Evolutionary conservation across 2,329 filamentous ascomycete species (phyloP).

Genomic region (Colletotrichum sp.): DNA sequence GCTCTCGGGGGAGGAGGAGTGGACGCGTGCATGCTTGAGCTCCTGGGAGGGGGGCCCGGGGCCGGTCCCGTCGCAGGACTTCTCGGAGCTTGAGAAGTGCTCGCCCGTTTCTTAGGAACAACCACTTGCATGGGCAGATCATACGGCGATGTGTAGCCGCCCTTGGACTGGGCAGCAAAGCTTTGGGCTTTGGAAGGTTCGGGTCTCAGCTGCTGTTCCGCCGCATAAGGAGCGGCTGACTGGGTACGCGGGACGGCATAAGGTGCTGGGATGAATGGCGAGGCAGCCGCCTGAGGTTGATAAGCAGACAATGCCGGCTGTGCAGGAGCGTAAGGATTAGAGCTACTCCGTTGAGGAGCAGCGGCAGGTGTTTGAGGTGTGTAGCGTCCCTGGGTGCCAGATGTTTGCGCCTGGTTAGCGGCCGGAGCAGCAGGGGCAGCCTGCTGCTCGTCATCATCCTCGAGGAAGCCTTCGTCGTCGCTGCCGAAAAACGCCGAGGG

Average conservation of each 20-base stretch:
- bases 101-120: constrained; percentile 70
- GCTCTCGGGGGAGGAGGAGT: constrained; percentile 22
- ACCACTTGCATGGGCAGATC: constrained; percentile 91
- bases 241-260: constrained; percentile 28
- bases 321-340: not conserved
- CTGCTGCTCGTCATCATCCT: constrained; percentile 62
- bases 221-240: constrained; percentile 39
- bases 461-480: constrained; percentile 84
- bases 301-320: constrained; percentile 19
- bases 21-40: constrained; percentile 59
- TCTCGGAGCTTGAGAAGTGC: constrained; percentile 59
- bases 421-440: constrained; percentile 26
- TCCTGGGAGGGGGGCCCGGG: constrained; percentile 59
- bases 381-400: constrained; percentile 20
- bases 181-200: constrained; percentile 71
- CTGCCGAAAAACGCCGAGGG: constrained; percentile 75
- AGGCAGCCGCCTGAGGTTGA: constrained; percentile 22
- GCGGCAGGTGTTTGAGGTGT: not conserved
- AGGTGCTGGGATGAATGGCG: constrained; percentile 12
- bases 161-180: constrained; percentile 89
- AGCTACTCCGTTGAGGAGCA: not conserved
- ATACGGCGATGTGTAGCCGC: constrained; percentile 92
- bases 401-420: not conserved
- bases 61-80: constrained; percentile 37
- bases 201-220: constrained; percentile 38